These are phyloP conservation scores for Grigorovia humatica DNA, from an alignment of 805 yeast species.

Conservation along the genomic window DNA sequence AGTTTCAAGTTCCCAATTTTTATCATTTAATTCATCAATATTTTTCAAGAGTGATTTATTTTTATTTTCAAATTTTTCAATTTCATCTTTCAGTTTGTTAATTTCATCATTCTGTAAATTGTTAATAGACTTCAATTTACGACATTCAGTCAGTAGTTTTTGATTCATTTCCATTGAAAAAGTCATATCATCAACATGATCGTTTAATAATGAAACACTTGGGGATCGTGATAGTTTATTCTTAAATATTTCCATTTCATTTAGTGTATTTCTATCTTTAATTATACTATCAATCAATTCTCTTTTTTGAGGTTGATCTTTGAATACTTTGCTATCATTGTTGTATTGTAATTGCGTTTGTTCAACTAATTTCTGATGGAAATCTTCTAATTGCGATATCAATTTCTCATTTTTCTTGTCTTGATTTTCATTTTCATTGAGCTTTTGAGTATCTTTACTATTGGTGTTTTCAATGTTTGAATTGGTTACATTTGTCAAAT, in stretches of 20 bases:
- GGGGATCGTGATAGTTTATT: constrained; percentile 4
- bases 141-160: constrained; percentile 57
- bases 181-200: constrained; percentile 44
- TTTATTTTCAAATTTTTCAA: constrained; percentile 2
- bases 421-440: neutral
- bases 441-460: neutral
- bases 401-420: neutral
- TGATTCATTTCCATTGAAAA: constrained; percentile 69
- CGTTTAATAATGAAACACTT: neutral
- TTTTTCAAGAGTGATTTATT: constrained; percentile 13
- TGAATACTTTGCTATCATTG: neutral
- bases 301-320: neutral
- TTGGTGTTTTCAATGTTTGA: neutral
- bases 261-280: constrained; percentile 44
- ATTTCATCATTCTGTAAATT: constrained; percentile 27
- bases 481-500: neutral
- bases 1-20: constrained; percentile 56
- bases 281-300: constrained; percentile 12
- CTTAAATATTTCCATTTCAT: constrained; percentile 25
- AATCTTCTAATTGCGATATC: constrained; percentile 16
- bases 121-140: constrained; percentile 59
- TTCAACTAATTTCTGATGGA: constrained; percentile 10
- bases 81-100: neutral
- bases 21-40: constrained; percentile 45
- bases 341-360: constrained; percentile 1